Evolutionary conservation across 1,139 yeast species (phyloP).

Genomic region (Blastobotrys malaysiensis): DNA sequence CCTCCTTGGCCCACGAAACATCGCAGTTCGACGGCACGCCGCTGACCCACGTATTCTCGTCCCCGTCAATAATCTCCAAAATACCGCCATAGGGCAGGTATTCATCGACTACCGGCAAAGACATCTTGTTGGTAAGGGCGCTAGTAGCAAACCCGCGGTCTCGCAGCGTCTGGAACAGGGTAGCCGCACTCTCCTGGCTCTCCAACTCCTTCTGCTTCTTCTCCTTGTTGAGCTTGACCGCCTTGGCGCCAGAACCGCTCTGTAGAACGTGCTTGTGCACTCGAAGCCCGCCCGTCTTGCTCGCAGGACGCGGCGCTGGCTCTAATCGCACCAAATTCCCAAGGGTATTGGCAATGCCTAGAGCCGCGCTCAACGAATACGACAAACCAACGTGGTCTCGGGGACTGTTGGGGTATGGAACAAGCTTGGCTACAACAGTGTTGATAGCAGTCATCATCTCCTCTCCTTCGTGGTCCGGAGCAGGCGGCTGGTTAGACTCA

Average conservation of each 20-base stretch:
- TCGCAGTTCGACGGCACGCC: not conserved
- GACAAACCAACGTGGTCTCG: conserved; percentile 53
- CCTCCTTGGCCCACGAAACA: conserved; percentile 42
- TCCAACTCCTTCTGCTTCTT: conserved; percentile 21
- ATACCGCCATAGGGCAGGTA: conserved; percentile 60
- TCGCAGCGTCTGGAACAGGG: not conserved
- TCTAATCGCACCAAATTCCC: conserved; percentile 56
- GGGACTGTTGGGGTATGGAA: conserved; percentile 39
- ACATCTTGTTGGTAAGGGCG: conserved; percentile 19
- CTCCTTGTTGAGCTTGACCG: conserved; percentile 24
- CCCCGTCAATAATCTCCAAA: conserved; percentile 47
- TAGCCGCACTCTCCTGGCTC: not conserved
- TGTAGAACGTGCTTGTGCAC: conserved; percentile 55
- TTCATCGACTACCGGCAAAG: conserved; percentile 43
- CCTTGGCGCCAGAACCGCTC: conserved; percentile 23
- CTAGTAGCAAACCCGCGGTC: not conserved
- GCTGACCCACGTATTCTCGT: conserved; percentile 20
- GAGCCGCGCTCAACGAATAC: conserved; percentile 49
- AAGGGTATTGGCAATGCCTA: conserved; percentile 42
- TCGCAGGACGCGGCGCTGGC: conserved; percentile 37
- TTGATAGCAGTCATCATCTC: conserved; percentile 30
- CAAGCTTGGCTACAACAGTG: conserved; percentile 51
- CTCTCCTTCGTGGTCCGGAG: conserved; percentile 29
- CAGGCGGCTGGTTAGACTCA: conserved; percentile 9
- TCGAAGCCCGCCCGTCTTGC: conserved; percentile 29